Base-by-base conservation (phyloP, 352 stramenopile genomes). In the Phytophthora citricola region DNA sequence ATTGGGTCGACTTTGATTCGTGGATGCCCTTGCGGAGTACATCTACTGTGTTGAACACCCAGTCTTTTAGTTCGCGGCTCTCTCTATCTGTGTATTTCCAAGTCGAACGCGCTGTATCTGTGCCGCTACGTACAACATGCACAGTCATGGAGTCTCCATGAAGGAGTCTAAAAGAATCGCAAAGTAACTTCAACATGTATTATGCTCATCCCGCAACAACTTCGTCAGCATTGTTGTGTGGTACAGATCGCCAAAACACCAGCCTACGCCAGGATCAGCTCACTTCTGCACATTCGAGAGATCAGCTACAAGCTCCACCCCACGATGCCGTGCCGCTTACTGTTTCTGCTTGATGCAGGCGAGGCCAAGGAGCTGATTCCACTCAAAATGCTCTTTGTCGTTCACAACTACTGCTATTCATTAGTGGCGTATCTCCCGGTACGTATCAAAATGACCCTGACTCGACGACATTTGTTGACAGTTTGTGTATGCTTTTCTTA, bases 351-450 rank as follows among this genome's bases (percentile, higher is more conserved):
- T 29, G 66, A 74, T 31, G 66, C 59, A 9, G 59, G 66, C 47
- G 59, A 74, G 17, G 53, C 60, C 1, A 62, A 69, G 59, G 59
- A 63, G 47, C 54, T 74, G 0, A 50, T 74, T 24, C 60, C 66
- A 5, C 59, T 74, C 12, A 74, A 74, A 47, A 56, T 74, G 54
- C 49, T 69, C 26, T 74, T 63, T 38, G 34, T 62, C 32, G 26
- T 63, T 17, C 60, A 66, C 38, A 66, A 74, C 43, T 70, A 63
- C 43, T 66, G 54, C 49, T 70, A 70, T 22, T 74, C 66, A n/a
- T n/a, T 74, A 6, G 41, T 70, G 27, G 59, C 60, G 9, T 74
- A 74, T 49, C 40, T 73, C 4, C 65, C 58, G 38, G 65, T 73
- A n/a, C 39, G 58, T 58, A 24, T 9, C 8, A 12, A 36, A 36